Base-by-base conservation (phyloP, 2,329 filamentous ascomycete genomes). In the Xenoacremonium recifei region DNA sequence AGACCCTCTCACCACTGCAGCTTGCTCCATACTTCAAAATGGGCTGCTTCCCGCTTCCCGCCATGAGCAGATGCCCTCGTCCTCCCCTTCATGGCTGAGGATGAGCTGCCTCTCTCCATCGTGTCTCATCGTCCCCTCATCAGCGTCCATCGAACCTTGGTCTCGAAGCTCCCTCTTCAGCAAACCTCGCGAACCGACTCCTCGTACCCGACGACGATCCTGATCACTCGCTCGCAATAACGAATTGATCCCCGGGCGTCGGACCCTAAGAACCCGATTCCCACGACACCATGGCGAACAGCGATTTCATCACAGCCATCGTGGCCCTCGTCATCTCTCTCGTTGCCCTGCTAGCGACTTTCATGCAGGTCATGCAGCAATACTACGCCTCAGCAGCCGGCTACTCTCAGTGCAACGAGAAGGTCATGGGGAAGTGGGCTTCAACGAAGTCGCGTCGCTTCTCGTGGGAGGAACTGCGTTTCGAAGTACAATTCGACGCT, bases 371-470 rank as follows among this genome's bases (percentile, higher is more conserved):
- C 9, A 53, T 72, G 21, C 73, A 76, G 47, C 73, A 77, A 45
- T 76, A 76, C 57, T 67, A 67, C 17, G 66, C 72, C 1, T 75
- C 73, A 9, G 72, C 73, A 0, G 65, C 66, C n/a, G 73, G 73
- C 21, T 76, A 73, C 48, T 61, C 70, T 5, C 70, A 70, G 39
- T 76, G 72, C 51, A 70, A 68, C 45, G 60, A 70, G 38, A 68
- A 69, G 35, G 71, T 75, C 39, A 74, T 75, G 60, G 72, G 73
- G 1, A 57, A 60, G 13, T 77, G 73, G 73, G 63, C 67, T 16
- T 45, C 51, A 2, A 65, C 58, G 15, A 73, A 69, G 44, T 61
- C 59, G 3, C 64, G 73, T 9, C 57, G 51, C 1, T 71, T 76
- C 43, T 63, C 60, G 2, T 61, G 58, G 39, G 60, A 62, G 20